phyloP scores from a whole-genome alignment of 441 rosid genomes.

The Corymbia citriodora region DNA sequence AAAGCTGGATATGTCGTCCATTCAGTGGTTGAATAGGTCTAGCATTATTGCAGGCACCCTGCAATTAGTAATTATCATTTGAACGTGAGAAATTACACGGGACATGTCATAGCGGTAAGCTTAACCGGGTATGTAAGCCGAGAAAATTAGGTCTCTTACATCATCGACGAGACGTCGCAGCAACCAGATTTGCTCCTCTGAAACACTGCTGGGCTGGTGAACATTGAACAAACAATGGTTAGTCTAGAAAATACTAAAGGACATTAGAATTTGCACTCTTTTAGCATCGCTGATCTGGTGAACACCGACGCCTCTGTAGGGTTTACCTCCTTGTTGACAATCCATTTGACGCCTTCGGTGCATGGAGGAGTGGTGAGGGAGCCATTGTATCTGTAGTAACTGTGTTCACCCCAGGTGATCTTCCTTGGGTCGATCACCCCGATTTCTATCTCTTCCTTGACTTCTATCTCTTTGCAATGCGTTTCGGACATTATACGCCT shows the following conservation, averaged over 20 bases:
- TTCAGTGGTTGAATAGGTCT: conserved; percentile 49
- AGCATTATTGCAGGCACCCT: conserved; percentile 44
- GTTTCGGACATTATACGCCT: conserved; percentile 1
- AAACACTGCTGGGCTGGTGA: conserved; percentile 32
- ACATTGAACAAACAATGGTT: background rate
- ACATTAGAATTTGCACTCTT: background rate
- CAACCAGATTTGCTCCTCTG: conserved; percentile 27
- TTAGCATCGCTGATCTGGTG: no score
- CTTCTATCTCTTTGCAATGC: background rate
- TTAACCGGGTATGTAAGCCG: background rate
- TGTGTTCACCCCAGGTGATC: conserved; percentile 21
- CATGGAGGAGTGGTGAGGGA: conserved; percentile 66
- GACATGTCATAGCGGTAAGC: background rate
- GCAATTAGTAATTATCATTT: conserved; percentile 4
- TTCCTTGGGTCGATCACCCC: conserved; percentile 38
- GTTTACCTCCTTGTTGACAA: conserved; percentile 33
- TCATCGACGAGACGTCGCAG: conserved; percentile 36
- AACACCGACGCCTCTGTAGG: no score
- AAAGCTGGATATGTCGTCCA: conserved; percentile 15
- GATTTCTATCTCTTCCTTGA: conserved; percentile 7
- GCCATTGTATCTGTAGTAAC: conserved; percentile 43
- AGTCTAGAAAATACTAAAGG: background rate
- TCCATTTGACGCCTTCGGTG: conserved; percentile 56
- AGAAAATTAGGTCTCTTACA: conserved; percentile 23
- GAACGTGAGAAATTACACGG: no score